Evolutionary conservation across 495 filamentous ascomycete genomes (phyloP).

Genomic region (Hypoxylon lienhwacheense): DNA sequence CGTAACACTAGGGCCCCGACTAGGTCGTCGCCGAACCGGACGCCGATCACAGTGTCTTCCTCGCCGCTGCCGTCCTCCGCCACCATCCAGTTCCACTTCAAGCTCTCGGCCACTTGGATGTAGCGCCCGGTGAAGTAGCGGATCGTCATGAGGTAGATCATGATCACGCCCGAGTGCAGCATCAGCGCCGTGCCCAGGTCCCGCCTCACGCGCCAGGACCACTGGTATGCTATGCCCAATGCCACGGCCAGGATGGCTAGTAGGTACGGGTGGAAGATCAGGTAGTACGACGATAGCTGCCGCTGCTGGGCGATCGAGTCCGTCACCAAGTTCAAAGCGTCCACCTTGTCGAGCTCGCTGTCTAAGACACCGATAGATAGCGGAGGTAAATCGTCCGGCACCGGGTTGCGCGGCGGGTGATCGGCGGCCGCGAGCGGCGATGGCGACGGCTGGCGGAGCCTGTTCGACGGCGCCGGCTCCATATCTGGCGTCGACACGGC

Average conservation of each 20-base stretch:
- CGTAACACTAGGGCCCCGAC: conserved; percentile 50
- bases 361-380: conserved; percentile 44
- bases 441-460: conserved; percentile 35
- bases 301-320: conserved; percentile 54
- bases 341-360: conserved; percentile 43
- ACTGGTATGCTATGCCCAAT: conserved; percentile 42
- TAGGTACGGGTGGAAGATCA: conserved; percentile 47
- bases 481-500: conserved; percentile 50
- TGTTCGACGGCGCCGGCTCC: conserved; percentile 39
- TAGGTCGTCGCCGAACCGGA: conserved; percentile 44
- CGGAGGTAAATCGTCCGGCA: conserved; percentile 45
- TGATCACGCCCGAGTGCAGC: conserved; percentile 40
- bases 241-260: conserved; percentile 35
- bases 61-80: conserved; percentile 38
- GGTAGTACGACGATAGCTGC: conserved; percentile 41
- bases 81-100: conserved; percentile 46
- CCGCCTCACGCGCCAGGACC: conserved; percentile 32
- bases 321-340: conserved; percentile 47
- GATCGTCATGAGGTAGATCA: conserved; percentile 47
- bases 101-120: conserved; percentile 42
- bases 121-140: conserved; percentile 48
- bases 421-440: conserved; percentile 36
- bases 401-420: conserved; percentile 25
- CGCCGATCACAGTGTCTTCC: conserved; percentile 48
- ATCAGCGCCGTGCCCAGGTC: conserved; percentile 44